A percentile compares a stretch with the other conserved stretches of the same genome.
Evolutionary conservation across 2,329 filamentous ascomycete genomes (phyloP).

Genomic region (Massarina eburnea): DNA sequence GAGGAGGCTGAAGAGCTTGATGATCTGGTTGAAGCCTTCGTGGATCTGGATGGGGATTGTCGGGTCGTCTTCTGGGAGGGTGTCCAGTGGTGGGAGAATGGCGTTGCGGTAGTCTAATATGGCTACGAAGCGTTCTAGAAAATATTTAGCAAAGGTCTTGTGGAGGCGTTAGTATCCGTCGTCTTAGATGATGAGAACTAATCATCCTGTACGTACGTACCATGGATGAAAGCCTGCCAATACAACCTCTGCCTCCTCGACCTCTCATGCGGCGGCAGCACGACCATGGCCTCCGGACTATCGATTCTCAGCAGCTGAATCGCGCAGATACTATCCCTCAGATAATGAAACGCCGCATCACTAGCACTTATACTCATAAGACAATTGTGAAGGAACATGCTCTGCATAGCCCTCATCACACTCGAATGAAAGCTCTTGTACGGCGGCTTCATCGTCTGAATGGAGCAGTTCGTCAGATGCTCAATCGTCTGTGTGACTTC

Average conservation of each 20-base stretch:
- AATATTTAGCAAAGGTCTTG: neutral
- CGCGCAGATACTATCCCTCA: slow-evolving; percentile 53
- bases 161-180: neutral
- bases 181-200: too few relatives aligned
- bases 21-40: slow-evolving; percentile 49
- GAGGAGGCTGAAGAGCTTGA: slow-evolving; percentile 49
- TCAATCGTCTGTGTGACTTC: slow-evolving; percentile 37
- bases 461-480: slow-evolving; percentile 37
- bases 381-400: slow-evolving; percentile 56
- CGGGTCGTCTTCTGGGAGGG: slow-evolving; percentile 45
- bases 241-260: slow-evolving; percentile 54
- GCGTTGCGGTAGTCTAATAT: slow-evolving; percentile 53
- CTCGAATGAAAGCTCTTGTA: slow-evolving; percentile 45
- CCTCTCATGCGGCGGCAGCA: slow-evolving; percentile 40
- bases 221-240: slow-evolving; percentile 59
- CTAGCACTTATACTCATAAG: slow-evolving; percentile 52
- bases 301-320: slow-evolving; percentile 44
- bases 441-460: slow-evolving; percentile 42
- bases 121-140: slow-evolving; percentile 55
- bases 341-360: slow-evolving; percentile 54
- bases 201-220: neutral
- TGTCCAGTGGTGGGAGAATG: slow-evolving; percentile 43
- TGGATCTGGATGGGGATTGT: slow-evolving; percentile 44
- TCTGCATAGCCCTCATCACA: slow-evolving; percentile 53
- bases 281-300: slow-evolving; percentile 38